Evolutionary conservation across 192 early-diverging fungal genomes (phyloP), one percentile per base, ranked within the genome.

Genomic region (Backusella luteola): DNA sequence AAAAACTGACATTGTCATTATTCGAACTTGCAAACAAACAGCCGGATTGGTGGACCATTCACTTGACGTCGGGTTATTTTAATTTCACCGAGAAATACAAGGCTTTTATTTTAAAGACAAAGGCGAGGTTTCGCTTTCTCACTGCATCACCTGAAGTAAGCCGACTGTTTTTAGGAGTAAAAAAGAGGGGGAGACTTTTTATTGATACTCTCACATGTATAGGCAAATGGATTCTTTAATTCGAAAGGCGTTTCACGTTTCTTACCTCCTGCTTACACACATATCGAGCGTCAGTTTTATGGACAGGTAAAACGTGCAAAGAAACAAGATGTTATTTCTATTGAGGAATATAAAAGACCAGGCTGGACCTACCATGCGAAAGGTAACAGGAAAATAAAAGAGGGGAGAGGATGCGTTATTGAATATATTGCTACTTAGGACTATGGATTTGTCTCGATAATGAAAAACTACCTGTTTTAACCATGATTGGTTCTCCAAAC

Each of bases 331-430:
- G 79, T 82, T 46, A 91, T 95, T 69, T 81, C 85, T 5, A 89
- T 98, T 21, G 83, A 87, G 41, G 97, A 98, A 84, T 98, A 95
- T 79, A 78, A 80, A 14, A 79, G 94, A 36, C 78, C 83, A 6
- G 92, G 90, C 32, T 99, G 98, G 97, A 99, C 98, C 1, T 99
- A 91, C 79, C 98, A 99, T 79, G 95, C 93, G 3, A 99, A 99
- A 91, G 95, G 94, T 94, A 84, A 46, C 59, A 34, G 34, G 38
- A 42, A 52, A 42, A 29, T 35, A 39, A 41, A 32, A 68, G 49
- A 34, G 59, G 14, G 8, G n/a, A 4, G 63, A 41, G 26, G 14
- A 67, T 3, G 32, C 32, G 32, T 32, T 32, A 15, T 38, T 9
- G 53, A 70, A 35, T 35, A 29, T 71, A 32, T 66, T 7, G 29